Evolutionary conservation across 257 asterid species (phyloP).

Genomic region (Penstemon davidsonii): DNA sequence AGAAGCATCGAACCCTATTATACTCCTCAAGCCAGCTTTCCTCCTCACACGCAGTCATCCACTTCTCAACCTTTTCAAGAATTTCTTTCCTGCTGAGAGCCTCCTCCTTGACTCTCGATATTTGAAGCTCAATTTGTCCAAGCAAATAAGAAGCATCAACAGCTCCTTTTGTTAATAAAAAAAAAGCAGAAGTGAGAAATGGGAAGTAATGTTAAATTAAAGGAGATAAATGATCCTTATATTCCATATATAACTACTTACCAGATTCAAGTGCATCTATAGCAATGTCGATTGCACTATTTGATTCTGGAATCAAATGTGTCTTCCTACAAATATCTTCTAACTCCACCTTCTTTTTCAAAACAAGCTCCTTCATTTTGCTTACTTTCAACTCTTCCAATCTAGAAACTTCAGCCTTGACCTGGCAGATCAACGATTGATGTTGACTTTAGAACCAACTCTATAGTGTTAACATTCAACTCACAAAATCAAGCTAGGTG

Average conservation of each 20-base stretch:
- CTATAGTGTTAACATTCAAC: conserved; percentile 2
- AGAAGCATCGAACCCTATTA: conserved; percentile 61
- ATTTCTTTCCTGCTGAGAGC: conserved; percentile 89
- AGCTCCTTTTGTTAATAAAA: conserved; percentile 51
- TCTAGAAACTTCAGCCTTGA: conserved; percentile 82
- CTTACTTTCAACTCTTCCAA: conserved; percentile 85
- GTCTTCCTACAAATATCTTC: conserved; percentile 86
- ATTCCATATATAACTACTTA: conserved; percentile 31
- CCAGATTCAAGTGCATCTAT: conserved; percentile 92
- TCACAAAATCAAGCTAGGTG: conserved; percentile 18
- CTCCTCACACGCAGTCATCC: conserved; percentile 94
- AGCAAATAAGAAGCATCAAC: conserved; percentile 81
- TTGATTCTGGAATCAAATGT: conserved; percentile 69
- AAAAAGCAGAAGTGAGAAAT: conserved; percentile 19
- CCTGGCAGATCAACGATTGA: conserved; percentile 45
- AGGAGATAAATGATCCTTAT: conserved; percentile 13
- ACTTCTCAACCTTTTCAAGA: conserved; percentile 95
- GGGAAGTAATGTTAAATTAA: conserved; percentile 6
- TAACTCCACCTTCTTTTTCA: conserved; percentile 86
- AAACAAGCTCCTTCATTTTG: conserved; percentile 95
- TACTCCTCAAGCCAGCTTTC: conserved; percentile 99
- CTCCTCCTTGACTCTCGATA: conserved; percentile 84
- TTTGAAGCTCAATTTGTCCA: conserved; percentile 87
- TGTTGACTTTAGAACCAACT: background rate
- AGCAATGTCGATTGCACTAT: conserved; percentile 55